Conservation (phyloP, 805 yeast species). For the Wickerhamiella parazyma region DNA sequence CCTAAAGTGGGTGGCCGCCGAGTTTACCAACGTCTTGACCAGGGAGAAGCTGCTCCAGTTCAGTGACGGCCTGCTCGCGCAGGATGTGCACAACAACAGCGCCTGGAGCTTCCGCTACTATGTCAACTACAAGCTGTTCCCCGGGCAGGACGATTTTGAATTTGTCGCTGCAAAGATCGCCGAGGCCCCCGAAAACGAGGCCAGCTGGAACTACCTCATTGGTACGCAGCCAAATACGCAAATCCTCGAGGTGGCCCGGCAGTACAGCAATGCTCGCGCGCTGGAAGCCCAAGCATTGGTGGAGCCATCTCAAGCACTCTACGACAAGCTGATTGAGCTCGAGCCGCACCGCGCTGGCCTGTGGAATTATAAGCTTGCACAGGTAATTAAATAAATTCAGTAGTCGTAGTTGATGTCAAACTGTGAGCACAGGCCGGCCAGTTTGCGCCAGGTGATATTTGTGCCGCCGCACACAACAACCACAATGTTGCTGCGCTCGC, state of each 20-base stretch:
- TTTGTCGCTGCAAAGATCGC: slow-evolving; percentile 38
- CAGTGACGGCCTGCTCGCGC: slow-evolving; percentile 34
- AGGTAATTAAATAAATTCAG: not conserved
- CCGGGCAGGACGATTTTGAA: slow-evolving; percentile 37
- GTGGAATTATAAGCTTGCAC: slow-evolving; percentile 45
- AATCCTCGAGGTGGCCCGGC: not conserved
- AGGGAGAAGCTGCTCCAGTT: slow-evolving; percentile 38
- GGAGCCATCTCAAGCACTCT: slow-evolving; percentile 32
- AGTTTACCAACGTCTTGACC: slow-evolving; percentile 12
- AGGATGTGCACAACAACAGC: slow-evolving; percentile 76
- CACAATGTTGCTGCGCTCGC: slow-evolving; percentile 1
- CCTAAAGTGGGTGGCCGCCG: slow-evolving; percentile 64
- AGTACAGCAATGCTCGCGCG: not conserved
- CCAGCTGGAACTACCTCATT: slow-evolving; percentile 70
- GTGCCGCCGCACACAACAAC: slow-evolving; percentile 9
- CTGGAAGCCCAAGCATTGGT: not conserved
- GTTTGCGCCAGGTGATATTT: slow-evolving; percentile 7
- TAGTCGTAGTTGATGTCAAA: slow-evolving; percentile 5
- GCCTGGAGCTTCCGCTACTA: slow-evolving; percentile 87
- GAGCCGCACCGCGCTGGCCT: slow-evolving; percentile 51
- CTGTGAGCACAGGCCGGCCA: slow-evolving; percentile 2
- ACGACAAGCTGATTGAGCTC: slow-evolving; percentile 38
- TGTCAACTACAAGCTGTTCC: slow-evolving; percentile 25
- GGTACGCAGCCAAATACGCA: slow-evolving; percentile 36
- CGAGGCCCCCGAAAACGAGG: slow-evolving; percentile 64